phyloP scores from a whole-genome alignment of 257 asterid genomes.

The Thymus mandschuricus region DNA sequence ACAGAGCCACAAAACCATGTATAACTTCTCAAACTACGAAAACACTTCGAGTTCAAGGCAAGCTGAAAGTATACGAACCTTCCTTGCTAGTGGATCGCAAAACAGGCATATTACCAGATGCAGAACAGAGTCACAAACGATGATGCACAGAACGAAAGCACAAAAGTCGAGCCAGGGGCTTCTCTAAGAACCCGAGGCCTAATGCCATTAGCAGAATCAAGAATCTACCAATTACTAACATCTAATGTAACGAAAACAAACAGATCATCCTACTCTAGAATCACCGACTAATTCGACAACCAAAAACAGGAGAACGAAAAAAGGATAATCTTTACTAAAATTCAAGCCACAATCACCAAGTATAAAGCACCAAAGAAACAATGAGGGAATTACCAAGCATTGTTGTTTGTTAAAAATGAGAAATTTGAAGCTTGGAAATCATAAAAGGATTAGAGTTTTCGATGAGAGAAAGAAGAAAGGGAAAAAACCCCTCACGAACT shows the following conservation, averaged over 20 bases:
- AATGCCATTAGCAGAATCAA: slow-evolving; percentile 18
- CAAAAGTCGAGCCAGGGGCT: neutral
- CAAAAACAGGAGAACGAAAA: too few relatives aligned
- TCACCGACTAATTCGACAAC: neutral
- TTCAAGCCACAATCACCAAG: slow-evolving; percentile 11
- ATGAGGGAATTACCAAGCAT: slow-evolving; percentile 15
- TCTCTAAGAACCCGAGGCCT: neutral
- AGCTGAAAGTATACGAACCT: neutral
- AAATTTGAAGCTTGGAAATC: slow-evolving; percentile 28
- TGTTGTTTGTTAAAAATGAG: slow-evolving; percentile 22
- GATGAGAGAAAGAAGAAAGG: slow-evolving; percentile 17
- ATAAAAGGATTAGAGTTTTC: slow-evolving; percentile 21
- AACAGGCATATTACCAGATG: neutral
- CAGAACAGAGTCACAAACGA: neutral
- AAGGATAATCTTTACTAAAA: neutral
- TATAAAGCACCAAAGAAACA: slow-evolving; percentile 14
- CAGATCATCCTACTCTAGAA: neutral
- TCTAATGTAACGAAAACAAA: neutral
- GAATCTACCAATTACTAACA: neutral
- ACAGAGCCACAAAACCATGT: slow-evolving; percentile 7
- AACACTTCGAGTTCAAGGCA: neutral
- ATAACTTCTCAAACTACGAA: neutral
- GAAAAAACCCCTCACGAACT: slow-evolving; percentile 30
- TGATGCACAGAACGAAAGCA: neutral
- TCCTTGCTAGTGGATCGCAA: neutral